phyloP scores from a whole-genome alignment of 2,329 filamentous ascomycete genomes.

The Aspergillus intermedius region DNA sequence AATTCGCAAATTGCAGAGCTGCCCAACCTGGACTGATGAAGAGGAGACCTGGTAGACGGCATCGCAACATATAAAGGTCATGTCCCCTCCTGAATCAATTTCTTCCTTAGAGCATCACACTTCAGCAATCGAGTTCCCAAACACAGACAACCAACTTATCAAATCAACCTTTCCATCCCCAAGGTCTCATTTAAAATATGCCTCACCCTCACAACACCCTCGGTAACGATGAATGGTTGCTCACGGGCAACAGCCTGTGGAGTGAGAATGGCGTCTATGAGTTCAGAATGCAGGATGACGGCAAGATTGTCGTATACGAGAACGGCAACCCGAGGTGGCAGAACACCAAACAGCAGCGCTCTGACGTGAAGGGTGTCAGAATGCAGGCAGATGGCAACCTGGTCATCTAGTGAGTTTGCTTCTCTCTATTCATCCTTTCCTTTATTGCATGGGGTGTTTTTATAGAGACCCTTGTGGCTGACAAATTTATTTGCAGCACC shows the following conservation, averaged over 20 bases:
- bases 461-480: not conserved
- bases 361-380: not conserved
- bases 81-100: not conserved
- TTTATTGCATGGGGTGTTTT: not conserved
- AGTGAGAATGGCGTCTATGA: slow-evolving; percentile 1
- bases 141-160: not conserved
- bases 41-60: not conserved
- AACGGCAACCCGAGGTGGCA: not conserved
- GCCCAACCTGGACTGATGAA: not conserved
- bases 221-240: slow-evolving; percentile 1
- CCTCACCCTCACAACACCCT: slow-evolving; percentile 1
- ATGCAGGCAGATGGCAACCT: slow-evolving; percentile 1
- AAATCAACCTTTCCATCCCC: not conserved
- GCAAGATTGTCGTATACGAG: slow-evolving; percentile 1
- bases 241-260: not conserved
- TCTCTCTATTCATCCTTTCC: not conserved
- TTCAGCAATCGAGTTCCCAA: not conserved
- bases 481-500: slow-evolving; percentile 1
- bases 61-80: not conserved
- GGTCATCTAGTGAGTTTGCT: slow-evolving; percentile 1
- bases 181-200: not conserved
- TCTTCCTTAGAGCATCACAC: slow-evolving; percentile 1
- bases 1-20: not conserved
- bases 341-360: slow-evolving; percentile 1
- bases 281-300: not conserved